phyloP scores from a whole-genome alignment of 257 asterid genomes.

The Jaltomata sinuosa region DNA sequence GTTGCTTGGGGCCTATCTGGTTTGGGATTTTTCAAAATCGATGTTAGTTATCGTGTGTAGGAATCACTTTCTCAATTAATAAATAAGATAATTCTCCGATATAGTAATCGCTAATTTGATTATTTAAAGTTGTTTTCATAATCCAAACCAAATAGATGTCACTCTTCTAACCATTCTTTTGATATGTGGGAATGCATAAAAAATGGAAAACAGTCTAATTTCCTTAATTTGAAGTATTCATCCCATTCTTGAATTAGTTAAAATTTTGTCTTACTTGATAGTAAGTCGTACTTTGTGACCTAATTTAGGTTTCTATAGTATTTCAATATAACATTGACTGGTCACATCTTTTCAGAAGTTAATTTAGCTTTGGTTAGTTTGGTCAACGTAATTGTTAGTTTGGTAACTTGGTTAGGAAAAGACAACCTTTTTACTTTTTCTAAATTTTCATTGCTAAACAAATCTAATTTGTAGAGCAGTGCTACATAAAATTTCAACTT shows the following conservation, averaged over 20 bases:
- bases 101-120: not conserved
- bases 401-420: not conserved
- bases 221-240: not conserved
- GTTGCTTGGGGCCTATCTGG: not conserved
- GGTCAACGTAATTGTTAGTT: not conserved
- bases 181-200: not conserved
- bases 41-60: not conserved
- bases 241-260: not conserved
- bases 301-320: not conserved
- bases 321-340: not conserved
- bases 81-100: not conserved
- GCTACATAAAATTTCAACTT: not conserved
- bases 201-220: not conserved
- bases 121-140: not conserved
- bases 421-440: too few species aligned
- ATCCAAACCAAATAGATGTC: not conserved
- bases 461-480: not conserved
- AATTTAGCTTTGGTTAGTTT: not conserved
- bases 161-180: not conserved
- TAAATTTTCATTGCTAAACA: too few species aligned
- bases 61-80: not conserved
- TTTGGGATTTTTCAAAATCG: not conserved
- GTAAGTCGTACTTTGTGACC: not conserved
- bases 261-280: not conserved
- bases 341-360: not conserved